Base-by-base conservation (phyloP, 306 rosid species). In the Citrullus amarus region DNA sequence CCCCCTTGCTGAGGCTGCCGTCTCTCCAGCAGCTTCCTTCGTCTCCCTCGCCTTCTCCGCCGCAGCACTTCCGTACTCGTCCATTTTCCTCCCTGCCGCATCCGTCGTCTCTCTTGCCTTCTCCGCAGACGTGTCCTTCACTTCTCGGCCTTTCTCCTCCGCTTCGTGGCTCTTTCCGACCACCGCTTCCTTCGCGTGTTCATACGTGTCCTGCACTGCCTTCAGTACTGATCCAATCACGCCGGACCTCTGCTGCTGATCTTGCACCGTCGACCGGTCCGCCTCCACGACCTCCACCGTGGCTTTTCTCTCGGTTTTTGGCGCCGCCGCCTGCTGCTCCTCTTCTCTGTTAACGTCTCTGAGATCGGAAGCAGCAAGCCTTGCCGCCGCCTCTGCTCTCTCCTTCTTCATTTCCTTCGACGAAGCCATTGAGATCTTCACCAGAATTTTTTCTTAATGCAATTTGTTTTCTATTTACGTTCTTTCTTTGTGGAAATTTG, bases 301-400 rank as follows among this genome's bases (percentile, higher is more conserved):
- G 0, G 50, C 25, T 4, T 38, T 63, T n/a, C 14, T 55, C 53
- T 72, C 58, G 16, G 5, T 73, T 32, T 12, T 22, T 2, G 6
- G 39, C 65, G 18, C 9, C 78, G 1, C 84, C 9, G 83, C 83
- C 2, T 62, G 69, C 8, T 2, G 17, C 34, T 73, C 82, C 22
- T 18, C 67, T n/a, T 73, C 79, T 82, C 82, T 82, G 54, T 80
- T 81, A 0, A 77, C 77, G 17, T 92, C 91, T 22, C 82, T 81
- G 6, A 91, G 80, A 48, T 89, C 95, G 20, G 84, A 69, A 6
- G 96, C 93, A 0, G 92, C 90, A 1, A 86, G 88, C 41, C 83
- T 89, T 2, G 89, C 86, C 0, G 89, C 92, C 51, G 90, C 97
- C 83, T 88, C 92, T 0, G 97, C 96, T 81, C 86, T 78, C 80